These are phyloP conservation scores for Trametopsis cervina DNA, from an alignment of 768 basidiomycete genomes.

Conservation along the genomic window DNA sequence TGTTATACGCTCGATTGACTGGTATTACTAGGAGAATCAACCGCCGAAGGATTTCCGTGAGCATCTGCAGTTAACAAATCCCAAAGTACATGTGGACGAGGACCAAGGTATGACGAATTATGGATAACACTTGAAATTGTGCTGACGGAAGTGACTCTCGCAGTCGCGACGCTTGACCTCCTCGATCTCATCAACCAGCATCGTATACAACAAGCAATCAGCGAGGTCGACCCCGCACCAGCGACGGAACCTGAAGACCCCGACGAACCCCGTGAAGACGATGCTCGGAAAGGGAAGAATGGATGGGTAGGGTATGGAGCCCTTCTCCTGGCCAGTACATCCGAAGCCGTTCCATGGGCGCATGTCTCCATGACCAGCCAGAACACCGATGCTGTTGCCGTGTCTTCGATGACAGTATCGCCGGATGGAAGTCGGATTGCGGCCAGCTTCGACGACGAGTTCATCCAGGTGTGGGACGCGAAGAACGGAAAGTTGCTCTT, in stretches of 20 bases:
- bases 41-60: background rate
- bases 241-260: no score
- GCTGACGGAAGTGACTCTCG: no score
- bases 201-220: background rate
- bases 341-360: constrained; percentile 1
- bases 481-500: constrained; percentile 5
- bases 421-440: constrained; percentile 20
- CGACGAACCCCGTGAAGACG: no score
- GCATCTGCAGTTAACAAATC: background rate
- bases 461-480: constrained; percentile 22
- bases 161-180: background rate
- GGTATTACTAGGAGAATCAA: no score
- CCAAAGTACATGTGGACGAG: background rate
- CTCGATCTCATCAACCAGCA: background rate
- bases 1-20: no score
- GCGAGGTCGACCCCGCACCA: no score
- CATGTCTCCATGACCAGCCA: constrained; percentile 4
- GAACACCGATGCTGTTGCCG: constrained; percentile 2
- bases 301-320: background rate
- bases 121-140: no score
- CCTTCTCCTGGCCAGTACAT: background rate
- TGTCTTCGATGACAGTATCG: constrained; percentile 14
- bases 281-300: no score
- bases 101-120: background rate
- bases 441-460: constrained; percentile 22